Evolutionary conservation across 2,329 filamentous ascomycete genomes (phyloP), one percentile per base, ranked within the genome.

Genomic region (Elsinoe fawcettii): DNA sequence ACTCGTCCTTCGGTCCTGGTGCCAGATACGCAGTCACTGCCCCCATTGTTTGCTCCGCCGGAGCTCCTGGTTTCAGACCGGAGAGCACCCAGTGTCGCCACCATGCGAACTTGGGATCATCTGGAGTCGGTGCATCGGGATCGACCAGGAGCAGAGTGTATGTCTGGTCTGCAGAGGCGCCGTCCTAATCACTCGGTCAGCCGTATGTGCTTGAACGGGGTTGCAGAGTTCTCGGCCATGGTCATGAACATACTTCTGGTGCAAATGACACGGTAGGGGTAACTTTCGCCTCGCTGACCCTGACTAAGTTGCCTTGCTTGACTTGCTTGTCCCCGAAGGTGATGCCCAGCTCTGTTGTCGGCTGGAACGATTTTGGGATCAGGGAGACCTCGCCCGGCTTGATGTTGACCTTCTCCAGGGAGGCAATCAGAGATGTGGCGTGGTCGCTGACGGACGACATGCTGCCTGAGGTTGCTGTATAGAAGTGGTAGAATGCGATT

Each of bases 21-120:
- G 66, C 66, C 18, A 71, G 57, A 25, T 70, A 71, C 54, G 59
- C 59, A 11, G 69, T 71, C 30, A 71, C 16, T 2, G 65, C 66
- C 3, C 56, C 63, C 4, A 65, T 67, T 1, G 49, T 55, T 0
- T 61, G 23, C 49, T 53, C 49, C 2, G 49, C 49, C 30, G n/a
- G 60, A 41, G 11, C 59, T 44, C 25, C 43, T 18, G 22, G 41
- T 27, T 16, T 57, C 32, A 37, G 39, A 34, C n/a, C 56, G 41
- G 12, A 70, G 0, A 80, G 65, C 23, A 81, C 71, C 76, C 77
- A 81, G 62, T 81, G 79, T 18, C 78, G 70, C 77, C 78, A 81
- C 63, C 77, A 80, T 0, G 77, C 75, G 63, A 78, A 80, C 62
- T 77, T 80, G 5, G 77, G 77, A 53, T 81, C 75, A 34, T 78